Evolutionary conservation across 129 eudicot genomes (phyloP).

Genomic region (Helianthus tuberosus): DNA sequence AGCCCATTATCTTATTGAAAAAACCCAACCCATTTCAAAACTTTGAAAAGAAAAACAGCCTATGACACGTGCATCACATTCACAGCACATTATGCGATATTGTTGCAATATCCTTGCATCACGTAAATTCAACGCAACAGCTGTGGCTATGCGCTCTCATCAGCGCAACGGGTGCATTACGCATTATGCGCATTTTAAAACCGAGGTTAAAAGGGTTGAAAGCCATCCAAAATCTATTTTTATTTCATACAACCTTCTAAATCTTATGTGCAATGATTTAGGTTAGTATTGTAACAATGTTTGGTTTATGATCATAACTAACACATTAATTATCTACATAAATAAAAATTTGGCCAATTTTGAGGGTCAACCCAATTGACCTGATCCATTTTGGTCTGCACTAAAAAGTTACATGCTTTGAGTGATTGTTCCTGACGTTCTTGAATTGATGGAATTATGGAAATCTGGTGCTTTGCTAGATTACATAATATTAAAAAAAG

Average conservation of each 20-base stretch:
- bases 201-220: not conserved
- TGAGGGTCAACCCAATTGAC: not conserved
- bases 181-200: too few species aligned
- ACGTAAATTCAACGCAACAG: too few species aligned
- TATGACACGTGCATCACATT: too few species aligned
- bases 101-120: too few species aligned
- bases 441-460: not conserved
- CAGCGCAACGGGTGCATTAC: too few species aligned
- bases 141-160: too few species aligned
- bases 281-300: not conserved
- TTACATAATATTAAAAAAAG: not conserved
- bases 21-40: too few species aligned
- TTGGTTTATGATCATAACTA: not conserved
- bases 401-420: not conserved
- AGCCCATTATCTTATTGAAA: too few species aligned
- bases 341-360: not conserved
- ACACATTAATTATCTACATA: not conserved
- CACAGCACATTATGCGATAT: too few species aligned
- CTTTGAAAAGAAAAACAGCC: too few species aligned
- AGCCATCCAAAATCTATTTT: not conserved
- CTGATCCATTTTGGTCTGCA: not conserved
- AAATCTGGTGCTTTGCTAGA: constrained; percentile 9
- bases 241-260: not conserved
- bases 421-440: not conserved
- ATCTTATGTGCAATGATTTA: not conserved